Percentiles rank a stretch among this genome's conserved stretches.
Evolutionary conservation across 2,329 filamentous ascomycete genomes (phyloP).

Genomic region (Arthrobotrys musiformis): DNA sequence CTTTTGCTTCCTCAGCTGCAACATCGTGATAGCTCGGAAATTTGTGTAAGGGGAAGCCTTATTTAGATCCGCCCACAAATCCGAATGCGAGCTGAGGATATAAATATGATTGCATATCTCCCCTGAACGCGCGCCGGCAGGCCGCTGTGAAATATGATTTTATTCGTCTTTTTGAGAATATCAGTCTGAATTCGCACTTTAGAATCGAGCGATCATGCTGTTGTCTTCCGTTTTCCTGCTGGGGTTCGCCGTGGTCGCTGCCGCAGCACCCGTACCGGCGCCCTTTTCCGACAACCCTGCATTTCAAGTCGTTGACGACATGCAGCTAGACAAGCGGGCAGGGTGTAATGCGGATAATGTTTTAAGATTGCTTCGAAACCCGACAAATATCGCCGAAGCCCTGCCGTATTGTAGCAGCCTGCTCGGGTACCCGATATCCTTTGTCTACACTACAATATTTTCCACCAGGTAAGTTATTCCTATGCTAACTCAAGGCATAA

Average conservation of each 20-base stretch:
- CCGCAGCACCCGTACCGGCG: conserved; percentile 14
- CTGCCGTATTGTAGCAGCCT: conserved; percentile 26
- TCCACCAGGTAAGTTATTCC: conserved; percentile 11
- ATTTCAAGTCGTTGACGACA: conserved; percentile 4
- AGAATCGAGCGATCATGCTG: no score
- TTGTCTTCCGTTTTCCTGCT: neutral
- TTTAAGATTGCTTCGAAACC: conserved; percentile 17
- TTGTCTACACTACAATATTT: conserved; percentile 6
- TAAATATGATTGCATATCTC: no score
- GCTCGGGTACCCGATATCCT: neutral
- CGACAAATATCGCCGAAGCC: conserved; percentile 16
- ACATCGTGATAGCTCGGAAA: no score
- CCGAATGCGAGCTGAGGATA: no score
- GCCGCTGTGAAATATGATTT: no score
- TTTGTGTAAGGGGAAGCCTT: no score
- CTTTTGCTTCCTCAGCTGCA: no score
- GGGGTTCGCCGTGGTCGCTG: conserved; percentile 15
- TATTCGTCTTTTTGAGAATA: no score
- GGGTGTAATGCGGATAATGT: conserved; percentile 24
- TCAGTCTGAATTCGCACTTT: no score
- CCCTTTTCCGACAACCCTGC: conserved; percentile 18
- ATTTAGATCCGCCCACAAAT: no score
- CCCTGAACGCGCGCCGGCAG: no score
- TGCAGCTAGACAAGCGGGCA: no score
- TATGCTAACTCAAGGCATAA: neutral